Evolutionary conservation across 768 basidiomycete genomes (phyloP).

Genomic region (Suillus subluteus): DNA sequence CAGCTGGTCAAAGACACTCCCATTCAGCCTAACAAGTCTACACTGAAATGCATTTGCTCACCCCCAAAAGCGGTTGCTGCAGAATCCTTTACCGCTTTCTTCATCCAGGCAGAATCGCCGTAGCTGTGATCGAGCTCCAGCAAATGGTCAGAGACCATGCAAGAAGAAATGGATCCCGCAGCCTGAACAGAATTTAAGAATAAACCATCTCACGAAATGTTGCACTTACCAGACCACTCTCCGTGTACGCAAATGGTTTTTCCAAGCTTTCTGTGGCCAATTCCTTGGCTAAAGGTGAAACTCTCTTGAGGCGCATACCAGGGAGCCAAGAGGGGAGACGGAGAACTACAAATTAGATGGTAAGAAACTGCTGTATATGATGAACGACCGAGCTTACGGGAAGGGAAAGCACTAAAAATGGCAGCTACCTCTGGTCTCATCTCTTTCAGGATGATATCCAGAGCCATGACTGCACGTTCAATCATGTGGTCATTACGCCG

Average conservation of each 20-base stretch:
- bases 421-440: slow-evolving; percentile 14
- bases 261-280: slow-evolving; percentile 9
- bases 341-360: slow-evolving; percentile 7
- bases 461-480: not conserved
- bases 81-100: slow-evolving; percentile 11
- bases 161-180: slow-evolving; percentile 22
- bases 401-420: slow-evolving; percentile 10
- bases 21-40: not conserved
- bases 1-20: not conserved
- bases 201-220: not conserved
- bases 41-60: not conserved
- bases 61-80: slow-evolving; percentile 11
- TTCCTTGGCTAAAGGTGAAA: not conserved
- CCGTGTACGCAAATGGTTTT: slow-evolving; percentile 12
- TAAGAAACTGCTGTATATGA: slow-evolving; percentile 22
- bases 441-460: slow-evolving; percentile 4
- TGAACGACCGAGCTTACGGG: not conserved
- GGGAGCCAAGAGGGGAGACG: slow-evolving; percentile 18
- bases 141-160: slow-evolving; percentile 5
- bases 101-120: not conserved
- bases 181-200: slow-evolving; percentile 18
- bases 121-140: not conserved
- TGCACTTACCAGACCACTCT: slow-evolving; percentile 8
- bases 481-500: slow-evolving; percentile 8
- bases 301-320: slow-evolving; percentile 14